phyloP scores from a whole-genome alignment of 1,284 basidiomycete species.

The Chiua sp. region DNA sequence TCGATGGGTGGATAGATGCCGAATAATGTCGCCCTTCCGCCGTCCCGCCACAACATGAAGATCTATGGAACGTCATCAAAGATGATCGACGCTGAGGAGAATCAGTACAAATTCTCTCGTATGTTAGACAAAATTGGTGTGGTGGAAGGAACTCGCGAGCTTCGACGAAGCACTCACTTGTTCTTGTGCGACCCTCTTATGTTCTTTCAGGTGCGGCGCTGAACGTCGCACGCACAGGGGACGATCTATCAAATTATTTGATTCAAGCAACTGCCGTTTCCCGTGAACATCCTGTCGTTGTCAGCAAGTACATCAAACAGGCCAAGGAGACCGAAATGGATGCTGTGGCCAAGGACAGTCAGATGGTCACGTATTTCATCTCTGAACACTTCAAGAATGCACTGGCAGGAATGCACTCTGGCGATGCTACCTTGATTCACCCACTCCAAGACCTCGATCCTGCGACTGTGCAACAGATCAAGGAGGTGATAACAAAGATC shows the following conservation, averaged over 20 bases:
- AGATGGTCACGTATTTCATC: slow-evolving; percentile 99
- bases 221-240: slow-evolving; percentile 96
- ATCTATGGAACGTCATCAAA: slow-evolving; percentile 98
- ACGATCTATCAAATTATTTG: slow-evolving; percentile 92
- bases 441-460: slow-evolving; percentile 98
- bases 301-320: slow-evolving; percentile 99
- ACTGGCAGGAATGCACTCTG: slow-evolving; percentile 83
- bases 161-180: slow-evolving; percentile 85
- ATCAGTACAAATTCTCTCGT: slow-evolving; percentile 99
- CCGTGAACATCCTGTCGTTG: slow-evolving; percentile 97
- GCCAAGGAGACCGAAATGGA: slow-evolving; percentile 99
- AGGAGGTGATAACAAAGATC: slow-evolving; percentile 97
- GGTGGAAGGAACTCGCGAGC: slow-evolving; percentile 97
- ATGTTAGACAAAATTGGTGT: slow-evolving; percentile 97
- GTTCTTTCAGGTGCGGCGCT: slow-evolving; percentile 98
- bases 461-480: slow-evolving; percentile 94
- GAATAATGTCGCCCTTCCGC: slow-evolving; percentile 96
- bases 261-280: slow-evolving; percentile 98
- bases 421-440: slow-evolving; percentile 97
- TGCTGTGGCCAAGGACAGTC: slow-evolving; percentile 95
- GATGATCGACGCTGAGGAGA: slow-evolving; percentile 99
- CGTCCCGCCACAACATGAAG: slow-evolving; percentile 96
- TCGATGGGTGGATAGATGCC: slow-evolving; percentile 99
- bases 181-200: slow-evolving; percentile 97
- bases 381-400: slow-evolving; percentile 99